phyloP scores from a whole-genome alignment of 345 rosid genomes.

The Gossypioides kirkii region DNA sequence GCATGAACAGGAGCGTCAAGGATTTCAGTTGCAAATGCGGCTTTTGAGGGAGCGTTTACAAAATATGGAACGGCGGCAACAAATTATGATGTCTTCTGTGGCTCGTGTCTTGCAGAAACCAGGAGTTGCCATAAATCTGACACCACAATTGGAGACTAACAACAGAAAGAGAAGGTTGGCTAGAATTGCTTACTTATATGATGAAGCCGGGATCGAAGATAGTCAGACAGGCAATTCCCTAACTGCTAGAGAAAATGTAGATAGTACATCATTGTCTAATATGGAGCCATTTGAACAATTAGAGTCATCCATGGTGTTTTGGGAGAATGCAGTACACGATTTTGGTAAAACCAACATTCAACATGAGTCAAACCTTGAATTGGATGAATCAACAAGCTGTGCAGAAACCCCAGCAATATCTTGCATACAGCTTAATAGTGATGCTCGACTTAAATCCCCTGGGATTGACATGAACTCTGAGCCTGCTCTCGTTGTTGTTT shows the following conservation, averaged over 20 bases:
- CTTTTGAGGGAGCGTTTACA: constrained; percentile 59
- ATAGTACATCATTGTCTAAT: constrained; percentile 31
- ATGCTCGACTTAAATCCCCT: constrained; percentile 47
- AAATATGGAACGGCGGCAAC: constrained; percentile 57
- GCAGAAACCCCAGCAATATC: constrained; percentile 61
- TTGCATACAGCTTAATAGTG: constrained; percentile 44
- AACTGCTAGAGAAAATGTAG: constrained; percentile 31
- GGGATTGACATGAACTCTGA: constrained; percentile 83
- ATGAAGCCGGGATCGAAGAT: constrained; percentile 39
- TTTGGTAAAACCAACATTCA: constrained; percentile 27
- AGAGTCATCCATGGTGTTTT: constrained; percentile 58
- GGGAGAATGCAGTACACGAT: constrained; percentile 58
- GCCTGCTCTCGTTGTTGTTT: constrained; percentile 32
- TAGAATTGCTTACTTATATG: constrained; percentile 39
- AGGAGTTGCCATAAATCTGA: constrained; percentile 50
- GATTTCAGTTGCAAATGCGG: constrained; percentile 48
- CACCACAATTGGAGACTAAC: constrained; percentile 43
- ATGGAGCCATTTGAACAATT: constrained; percentile 52
- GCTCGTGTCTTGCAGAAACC: constrained; percentile 58
- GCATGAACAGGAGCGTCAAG: constrained; percentile 54
- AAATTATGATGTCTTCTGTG: constrained; percentile 44
- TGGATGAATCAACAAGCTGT: constrained; percentile 73
- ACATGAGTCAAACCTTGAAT: constrained; percentile 36
- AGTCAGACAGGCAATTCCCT: constrained; percentile 32
- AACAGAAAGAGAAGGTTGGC: constrained; percentile 68